phyloP scores from a whole-genome alignment of 345 rosid species.

The Lumnitzera littorea region DNA sequence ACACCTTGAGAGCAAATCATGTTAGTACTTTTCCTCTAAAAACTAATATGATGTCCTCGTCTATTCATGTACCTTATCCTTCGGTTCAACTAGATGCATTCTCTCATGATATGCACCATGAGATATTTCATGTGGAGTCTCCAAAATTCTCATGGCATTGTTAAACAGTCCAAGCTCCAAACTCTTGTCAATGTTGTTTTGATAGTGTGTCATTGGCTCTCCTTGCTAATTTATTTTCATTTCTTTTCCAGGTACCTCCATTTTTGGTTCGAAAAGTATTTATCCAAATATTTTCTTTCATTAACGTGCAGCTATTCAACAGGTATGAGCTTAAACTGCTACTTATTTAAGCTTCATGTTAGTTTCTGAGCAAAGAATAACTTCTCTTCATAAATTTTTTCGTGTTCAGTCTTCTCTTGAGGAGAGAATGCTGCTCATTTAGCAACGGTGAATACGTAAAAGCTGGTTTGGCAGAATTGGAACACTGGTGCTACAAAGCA shows the following conservation, averaged over 20 bases:
- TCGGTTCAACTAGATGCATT: too few relatives aligned
- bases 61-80: background rate
- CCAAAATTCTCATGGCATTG: too few relatives aligned
- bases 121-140: too few relatives aligned
- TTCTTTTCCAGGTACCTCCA: slow-evolving; percentile 67
- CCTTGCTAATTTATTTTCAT: background rate
- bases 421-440: slow-evolving; percentile 94
- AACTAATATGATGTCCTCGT: background rate
- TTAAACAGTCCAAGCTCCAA: background rate
- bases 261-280: slow-evolving; percentile 91
- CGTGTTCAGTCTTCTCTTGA: slow-evolving; percentile 54
- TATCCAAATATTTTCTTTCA: slow-evolving; percentile 92
- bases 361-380: background rate
- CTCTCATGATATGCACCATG: too few relatives aligned
- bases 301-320: slow-evolving; percentile 94
- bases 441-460: slow-evolving; percentile 94
- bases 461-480: slow-evolving; percentile 88
- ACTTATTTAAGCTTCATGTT: background rate
- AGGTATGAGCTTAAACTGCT: slow-evolving; percentile 25
- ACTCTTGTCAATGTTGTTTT: background rate
- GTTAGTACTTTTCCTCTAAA: slow-evolving; percentile 26
- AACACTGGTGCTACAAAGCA: slow-evolving; percentile 93
- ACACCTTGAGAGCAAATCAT: slow-evolving; percentile 64
- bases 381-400: slow-evolving; percentile 5
- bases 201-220: background rate